Evolutionary conservation across 768 basidiomycete genomes (phyloP), one percentile per base, ranked within the genome.

Genomic region (Podaxis sp.): DNA sequence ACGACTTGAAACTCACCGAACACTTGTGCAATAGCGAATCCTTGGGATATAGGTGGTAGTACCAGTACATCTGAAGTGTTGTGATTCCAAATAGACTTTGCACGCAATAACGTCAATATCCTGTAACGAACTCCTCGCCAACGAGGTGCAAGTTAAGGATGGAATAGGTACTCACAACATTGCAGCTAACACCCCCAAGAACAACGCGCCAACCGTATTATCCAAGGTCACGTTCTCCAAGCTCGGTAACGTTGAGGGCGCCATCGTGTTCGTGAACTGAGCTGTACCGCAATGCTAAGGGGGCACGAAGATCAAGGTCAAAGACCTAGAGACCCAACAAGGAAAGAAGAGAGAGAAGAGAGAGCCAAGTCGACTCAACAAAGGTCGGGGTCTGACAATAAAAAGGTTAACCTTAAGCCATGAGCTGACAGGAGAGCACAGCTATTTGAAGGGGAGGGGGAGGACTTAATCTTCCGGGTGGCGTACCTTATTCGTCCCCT

Each of bases 81-180:
- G 74, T 79, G 55, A 78, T 70, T 19, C 80, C 80, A 43, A 73
- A 80, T 12, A 80, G 63, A 43, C 79, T 80, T 47, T 19, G 12
- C 46, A 12, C 25, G 24, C 27, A 41, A 22, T n/a, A 49, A 53
- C 2, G 60, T 62, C 25, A 55, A 22, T 19, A 43, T 24, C 1
- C 8, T 19, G 25, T 53, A 7, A 22, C 56, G 19, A 59, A n/a
- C 27, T 12, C 33, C 50, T 1, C 29, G 59, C 43, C 36, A 43
- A 38, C 4, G 24, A 13, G 36, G 25, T 29, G n/a, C 8, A 37
- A 46, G 29, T 40, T 22, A 37, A 25, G 58, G 3, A 38, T 5
- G 25, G 11, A 33, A 27, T n/a, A 59, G 27, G 41, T 24, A 69
- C 76, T 63, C 61, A 79, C 77, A 78, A 70, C 11, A 73, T 68